A percentile compares a stretch with the other conserved stretches of the same genome.
phyloP scores from a whole-genome alignment of 2,329 filamentous ascomycete species.

The Beauveria sp. region DNA sequence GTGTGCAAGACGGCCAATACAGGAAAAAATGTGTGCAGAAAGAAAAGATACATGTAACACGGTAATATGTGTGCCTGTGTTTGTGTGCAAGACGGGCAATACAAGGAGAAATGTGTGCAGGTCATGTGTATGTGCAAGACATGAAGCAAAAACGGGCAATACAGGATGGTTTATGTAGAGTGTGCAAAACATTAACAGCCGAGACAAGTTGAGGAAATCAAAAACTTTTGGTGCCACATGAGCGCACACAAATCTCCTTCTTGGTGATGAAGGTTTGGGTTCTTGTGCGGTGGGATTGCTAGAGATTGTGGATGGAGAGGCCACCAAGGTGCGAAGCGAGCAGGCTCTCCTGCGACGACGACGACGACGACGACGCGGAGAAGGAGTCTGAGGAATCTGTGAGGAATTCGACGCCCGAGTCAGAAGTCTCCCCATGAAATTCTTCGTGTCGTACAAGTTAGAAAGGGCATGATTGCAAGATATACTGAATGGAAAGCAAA shows the following conservation, averaged over 20 bases:
- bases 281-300: neutral
- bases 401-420: constrained; percentile 9
- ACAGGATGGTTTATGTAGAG: neutral
- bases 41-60: neutral
- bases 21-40: neutral
- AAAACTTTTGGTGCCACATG: neutral
- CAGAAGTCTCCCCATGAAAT: constrained; percentile 3
- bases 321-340: neutral
- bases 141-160: neutral
- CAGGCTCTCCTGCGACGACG: neutral
- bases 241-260: neutral
- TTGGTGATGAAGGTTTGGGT: neutral
- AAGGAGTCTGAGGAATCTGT: neutral
- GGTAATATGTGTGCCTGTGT: too few species aligned
- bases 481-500: too few species aligned
- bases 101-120: too few species aligned
- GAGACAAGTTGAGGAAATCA: neutral
- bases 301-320: neutral
- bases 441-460: constrained; percentile 1
- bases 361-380: neutral
- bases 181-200: neutral
- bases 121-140: too few species aligned
- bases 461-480: neutral
- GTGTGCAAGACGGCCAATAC: too few species aligned
- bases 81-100: too few species aligned